A percentile compares a stretch with the other conserved stretches of the same genome.
phyloP scores from a whole-genome alignment of 176 grass and related monocot genomes.

The Luzula sylvatica region DNA sequence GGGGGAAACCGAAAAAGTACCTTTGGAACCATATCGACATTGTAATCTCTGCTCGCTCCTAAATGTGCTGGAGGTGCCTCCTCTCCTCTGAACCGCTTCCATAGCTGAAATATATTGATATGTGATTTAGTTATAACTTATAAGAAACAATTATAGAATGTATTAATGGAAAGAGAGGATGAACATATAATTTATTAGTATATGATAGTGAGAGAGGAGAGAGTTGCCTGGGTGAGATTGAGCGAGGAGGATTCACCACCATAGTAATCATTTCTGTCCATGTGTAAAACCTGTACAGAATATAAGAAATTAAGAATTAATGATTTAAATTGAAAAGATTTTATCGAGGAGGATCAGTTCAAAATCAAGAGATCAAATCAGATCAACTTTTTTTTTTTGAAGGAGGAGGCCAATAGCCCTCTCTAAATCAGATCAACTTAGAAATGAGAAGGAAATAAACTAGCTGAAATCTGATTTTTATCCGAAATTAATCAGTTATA shows the following conservation, averaged over 20 bases:
- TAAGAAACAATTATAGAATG: not conserved
- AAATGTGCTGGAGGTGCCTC: slow-evolving; percentile 34
- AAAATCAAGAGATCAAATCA: not conserved
- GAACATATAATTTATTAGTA: not conserved
- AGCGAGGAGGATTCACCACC: slow-evolving; percentile 80
- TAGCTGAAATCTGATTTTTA: too few relatives aligned
- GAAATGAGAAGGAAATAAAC: not conserved
- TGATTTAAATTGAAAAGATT: not conserved
- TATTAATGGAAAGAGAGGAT: not conserved
- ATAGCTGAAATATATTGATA: slow-evolving; percentile 34
- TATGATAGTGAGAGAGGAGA: not conserved
- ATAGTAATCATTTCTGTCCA: slow-evolving; percentile 93
- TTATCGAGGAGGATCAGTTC: too few relatives aligned
- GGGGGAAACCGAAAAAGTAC: slow-evolving; percentile 13
- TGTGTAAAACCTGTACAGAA: slow-evolving; percentile 58
- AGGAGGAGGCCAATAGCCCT: too few relatives aligned
- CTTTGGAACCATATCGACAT: slow-evolving; percentile 95
- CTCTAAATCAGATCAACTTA: not conserved
- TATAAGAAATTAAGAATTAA: not conserved
- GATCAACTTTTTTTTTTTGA: too few relatives aligned
- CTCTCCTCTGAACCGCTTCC: slow-evolving; percentile 81
- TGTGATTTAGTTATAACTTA: not conserved
- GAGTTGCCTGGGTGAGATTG: slow-evolving; percentile 56
- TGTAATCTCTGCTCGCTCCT: slow-evolving; percentile 82
- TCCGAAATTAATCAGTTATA: too few relatives aligned